These are phyloP conservation scores for Prunus dulcis DNA, from an alignment of 306 rosid genomes.

Conservation along the genomic window DNA sequence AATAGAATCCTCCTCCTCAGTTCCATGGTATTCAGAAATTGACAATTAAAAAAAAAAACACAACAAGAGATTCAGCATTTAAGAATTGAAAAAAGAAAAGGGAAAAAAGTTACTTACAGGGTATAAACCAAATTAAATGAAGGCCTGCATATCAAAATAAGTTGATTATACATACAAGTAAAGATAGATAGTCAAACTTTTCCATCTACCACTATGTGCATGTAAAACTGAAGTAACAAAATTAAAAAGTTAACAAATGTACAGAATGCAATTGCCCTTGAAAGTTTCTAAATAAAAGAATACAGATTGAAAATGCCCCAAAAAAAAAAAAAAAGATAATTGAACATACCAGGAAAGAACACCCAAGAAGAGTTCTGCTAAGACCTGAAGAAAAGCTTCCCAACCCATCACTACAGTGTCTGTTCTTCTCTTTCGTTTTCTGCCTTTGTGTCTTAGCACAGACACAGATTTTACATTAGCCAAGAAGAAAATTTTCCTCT, in stretches of 20 bases:
- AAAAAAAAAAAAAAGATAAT: neutral
- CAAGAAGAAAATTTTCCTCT: neutral
- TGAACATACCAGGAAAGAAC: slow-evolving; percentile 41
- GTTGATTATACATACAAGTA: no score
- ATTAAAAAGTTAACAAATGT: neutral
- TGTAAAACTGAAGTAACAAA: neutral
- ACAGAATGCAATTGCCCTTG: neutral
- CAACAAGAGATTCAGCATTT: neutral
- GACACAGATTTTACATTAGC: neutral
- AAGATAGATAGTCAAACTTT: neutral
- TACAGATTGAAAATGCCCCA: neutral
- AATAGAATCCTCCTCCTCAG: neutral
- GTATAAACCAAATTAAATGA: slow-evolving; percentile 46
- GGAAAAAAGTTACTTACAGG: slow-evolving; percentile 41
- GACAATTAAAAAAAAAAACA: neutral
- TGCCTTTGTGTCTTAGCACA: neutral
- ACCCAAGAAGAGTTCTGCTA: slow-evolving; percentile 26
- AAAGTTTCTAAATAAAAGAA: neutral
- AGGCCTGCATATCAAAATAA: slow-evolving; percentile 45
- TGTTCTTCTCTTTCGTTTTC: slow-evolving; percentile 3
- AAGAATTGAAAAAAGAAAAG: neutral
- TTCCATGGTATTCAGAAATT: neutral
- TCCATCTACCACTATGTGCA: neutral
- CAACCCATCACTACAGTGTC: slow-evolving; percentile 31
- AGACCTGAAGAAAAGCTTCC: slow-evolving; percentile 20